Percentiles rank a stretch among this genome's conserved stretches.
Conservation (phyloP, 2,329 filamentous ascomycete species). For the Fulvia fulva region DNA sequence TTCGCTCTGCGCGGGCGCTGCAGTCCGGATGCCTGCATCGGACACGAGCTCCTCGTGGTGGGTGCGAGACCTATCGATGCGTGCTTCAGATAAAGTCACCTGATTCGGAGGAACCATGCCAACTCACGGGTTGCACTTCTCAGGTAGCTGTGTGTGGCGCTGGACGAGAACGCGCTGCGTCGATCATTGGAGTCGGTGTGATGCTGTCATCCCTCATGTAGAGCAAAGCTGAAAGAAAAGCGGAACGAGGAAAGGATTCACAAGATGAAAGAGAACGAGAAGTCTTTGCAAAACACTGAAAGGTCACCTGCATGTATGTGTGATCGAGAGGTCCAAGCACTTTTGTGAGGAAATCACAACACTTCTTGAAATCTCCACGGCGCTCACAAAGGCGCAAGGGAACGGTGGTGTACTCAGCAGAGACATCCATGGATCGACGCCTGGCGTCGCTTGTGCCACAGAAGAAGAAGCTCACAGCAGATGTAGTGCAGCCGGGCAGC, state of each 20-base stretch:
- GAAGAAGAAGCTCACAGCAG: constrained; percentile 17
- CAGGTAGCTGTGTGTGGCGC: constrained; percentile 9
- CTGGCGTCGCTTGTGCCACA: constrained; percentile 25
- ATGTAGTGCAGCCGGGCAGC: constrained; percentile 4
- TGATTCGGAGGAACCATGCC: constrained; percentile 11
- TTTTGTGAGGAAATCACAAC: constrained; percentile 1
- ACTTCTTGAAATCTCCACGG: constrained; percentile 10
- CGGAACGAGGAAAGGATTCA: constrained; percentile 5
- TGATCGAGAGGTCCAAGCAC: constrained; percentile 5
- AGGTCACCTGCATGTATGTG: constrained; percentile 19
- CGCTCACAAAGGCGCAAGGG: constrained; percentile 30
- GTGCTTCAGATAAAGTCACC: constrained; percentile 22
- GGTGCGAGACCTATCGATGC: constrained; percentile 2
- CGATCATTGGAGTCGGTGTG: constrained; percentile 15
- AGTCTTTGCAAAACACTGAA: background rate
- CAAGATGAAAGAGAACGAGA: background rate
- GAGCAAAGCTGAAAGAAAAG: constrained; percentile 6
- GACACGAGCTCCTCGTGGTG: constrained; percentile 23
- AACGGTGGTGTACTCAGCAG: constrained; percentile 11
- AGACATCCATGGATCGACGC: constrained; percentile 9
- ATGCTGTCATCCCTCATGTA: background rate
- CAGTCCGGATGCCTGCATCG: constrained; percentile 34
- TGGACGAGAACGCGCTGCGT: constrained; percentile 18
- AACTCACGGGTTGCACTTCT: constrained; percentile 11
- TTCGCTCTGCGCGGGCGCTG: constrained; percentile 25